Evolutionary conservation across 2,329 filamentous ascomycete species (phyloP).

Genomic region (Cytospora piceae): DNA sequence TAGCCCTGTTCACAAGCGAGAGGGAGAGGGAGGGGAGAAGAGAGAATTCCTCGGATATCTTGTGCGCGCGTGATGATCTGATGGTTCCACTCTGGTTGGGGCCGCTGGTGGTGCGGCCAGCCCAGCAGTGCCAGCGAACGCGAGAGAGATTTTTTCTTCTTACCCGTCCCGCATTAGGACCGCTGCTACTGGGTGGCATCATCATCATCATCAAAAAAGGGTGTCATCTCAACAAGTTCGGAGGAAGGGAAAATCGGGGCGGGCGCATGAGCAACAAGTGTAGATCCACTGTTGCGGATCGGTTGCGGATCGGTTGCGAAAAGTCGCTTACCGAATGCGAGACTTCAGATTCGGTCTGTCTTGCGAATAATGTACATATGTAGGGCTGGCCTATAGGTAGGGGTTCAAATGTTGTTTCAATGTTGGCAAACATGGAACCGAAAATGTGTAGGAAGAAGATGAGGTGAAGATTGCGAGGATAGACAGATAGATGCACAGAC

Average conservation of each 20-base stretch:
- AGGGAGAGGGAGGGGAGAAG: too few relatives aligned
- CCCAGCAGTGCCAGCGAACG: background rate
- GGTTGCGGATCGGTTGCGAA: too few relatives aligned
- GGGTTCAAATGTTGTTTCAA: background rate
- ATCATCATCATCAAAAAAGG: too few relatives aligned
- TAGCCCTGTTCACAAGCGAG: constrained; percentile 16
- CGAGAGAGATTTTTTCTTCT: background rate
- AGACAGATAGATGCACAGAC: background rate
- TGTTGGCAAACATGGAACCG: too few relatives aligned
- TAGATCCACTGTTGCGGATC: too few relatives aligned
- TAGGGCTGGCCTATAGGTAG: background rate
- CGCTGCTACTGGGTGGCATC: too few relatives aligned
- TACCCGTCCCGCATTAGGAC: too few relatives aligned
- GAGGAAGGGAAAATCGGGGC: too few relatives aligned
- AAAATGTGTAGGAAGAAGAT: background rate
- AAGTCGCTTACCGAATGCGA: background rate
- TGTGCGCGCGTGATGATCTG: background rate
- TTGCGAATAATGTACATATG: background rate
- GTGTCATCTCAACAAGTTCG: too few relatives aligned
- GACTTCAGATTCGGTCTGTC: background rate
- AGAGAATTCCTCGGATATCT: background rate
- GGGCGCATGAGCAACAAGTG: too few relatives aligned
- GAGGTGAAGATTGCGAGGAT: background rate
- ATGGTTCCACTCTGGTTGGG: background rate
- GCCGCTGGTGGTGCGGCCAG: background rate